Conservation (phyloP, 257 asterid genomes). For the Solanum tacnaense region DNA sequence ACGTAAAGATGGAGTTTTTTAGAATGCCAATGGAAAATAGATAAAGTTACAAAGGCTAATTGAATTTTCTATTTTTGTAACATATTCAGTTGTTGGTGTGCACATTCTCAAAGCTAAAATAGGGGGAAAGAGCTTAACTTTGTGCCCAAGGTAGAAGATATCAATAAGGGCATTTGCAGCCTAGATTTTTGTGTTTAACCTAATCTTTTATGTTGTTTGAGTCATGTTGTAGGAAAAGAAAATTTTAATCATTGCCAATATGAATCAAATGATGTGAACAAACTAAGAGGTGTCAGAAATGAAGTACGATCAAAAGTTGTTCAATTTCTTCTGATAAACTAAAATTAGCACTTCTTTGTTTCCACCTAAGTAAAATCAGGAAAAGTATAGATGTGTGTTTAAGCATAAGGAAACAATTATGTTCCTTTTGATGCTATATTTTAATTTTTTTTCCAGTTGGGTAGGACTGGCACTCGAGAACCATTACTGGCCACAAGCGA, state of each 20-base stretch:
- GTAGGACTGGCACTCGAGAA: too few species aligned
- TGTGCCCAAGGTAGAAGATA: too few species aligned
- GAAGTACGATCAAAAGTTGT: background rate
- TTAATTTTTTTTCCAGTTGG: background rate
- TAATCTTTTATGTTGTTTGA: too few species aligned
- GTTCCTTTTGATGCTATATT: background rate
- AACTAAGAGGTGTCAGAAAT: too few species aligned
- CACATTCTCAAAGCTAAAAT: background rate
- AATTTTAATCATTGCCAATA: too few species aligned
- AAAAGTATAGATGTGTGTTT: background rate
- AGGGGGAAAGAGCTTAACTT: background rate
- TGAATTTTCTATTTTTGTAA: background rate
- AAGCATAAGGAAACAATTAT: background rate
- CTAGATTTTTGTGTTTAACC: too few species aligned
- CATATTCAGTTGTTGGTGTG: background rate
- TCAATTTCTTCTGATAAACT: background rate
- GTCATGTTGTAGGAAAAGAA: too few species aligned
- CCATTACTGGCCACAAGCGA: too few species aligned
- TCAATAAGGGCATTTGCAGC: too few species aligned
- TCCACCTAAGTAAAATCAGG: background rate
- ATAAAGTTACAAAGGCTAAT: background rate
- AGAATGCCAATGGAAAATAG: background rate
- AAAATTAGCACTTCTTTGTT: background rate
- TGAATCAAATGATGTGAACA: too few species aligned
- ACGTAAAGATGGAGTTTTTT: background rate